Base-by-base conservation (phyloP, 768 basidiomycete species). In the Nevesoporus exiguus region DNA sequence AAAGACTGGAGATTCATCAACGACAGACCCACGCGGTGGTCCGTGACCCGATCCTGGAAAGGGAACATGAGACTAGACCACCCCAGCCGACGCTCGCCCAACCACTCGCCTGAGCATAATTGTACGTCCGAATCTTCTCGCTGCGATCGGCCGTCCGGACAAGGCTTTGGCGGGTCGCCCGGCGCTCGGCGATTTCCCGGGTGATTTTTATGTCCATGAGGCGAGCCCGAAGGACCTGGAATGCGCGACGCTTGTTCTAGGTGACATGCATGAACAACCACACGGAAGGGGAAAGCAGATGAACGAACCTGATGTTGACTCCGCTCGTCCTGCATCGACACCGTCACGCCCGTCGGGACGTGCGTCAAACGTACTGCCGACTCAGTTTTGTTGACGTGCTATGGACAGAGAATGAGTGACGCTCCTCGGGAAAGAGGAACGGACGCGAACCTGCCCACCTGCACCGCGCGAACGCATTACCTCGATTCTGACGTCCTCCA, bases 361-460 rank as follows among this genome's bases (percentile, higher is more conserved):
- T 99, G 97, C 0, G 93, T 96, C 42, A 98, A 71, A 1, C 97
- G 86, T 21, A 99, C 94, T 3, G 97, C 96, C 3, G 96, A 98
- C 72, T 99, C 97, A 0, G 97, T 98, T 78, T 88, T 92, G 74
- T 99, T 99, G 64, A 98, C 97, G 72, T 98, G 96, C 88, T 98
- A 55, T 5, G 13, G 29, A 42, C 0, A n/a, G 11, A 7, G 3
- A 21, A 40, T 34, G 19, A 33, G 34, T 29, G 34, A 44, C 33
- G 49, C 19, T n/a, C 11, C 22, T 14, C 22, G 21, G 40, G 7
- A 21, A 19, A 22, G 11, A 19, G 2, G 9, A 13, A 33, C 25
- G 11, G 21, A 40, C 30, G 62, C 75, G 49, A 56, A 92, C 92
- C 78, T 97, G 95, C 15, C 97, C 96, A 42, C 97, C 97, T 7